Conservation (phyloP, 73 alveolate species). For the Paramecium sexaurelia region DNA sequence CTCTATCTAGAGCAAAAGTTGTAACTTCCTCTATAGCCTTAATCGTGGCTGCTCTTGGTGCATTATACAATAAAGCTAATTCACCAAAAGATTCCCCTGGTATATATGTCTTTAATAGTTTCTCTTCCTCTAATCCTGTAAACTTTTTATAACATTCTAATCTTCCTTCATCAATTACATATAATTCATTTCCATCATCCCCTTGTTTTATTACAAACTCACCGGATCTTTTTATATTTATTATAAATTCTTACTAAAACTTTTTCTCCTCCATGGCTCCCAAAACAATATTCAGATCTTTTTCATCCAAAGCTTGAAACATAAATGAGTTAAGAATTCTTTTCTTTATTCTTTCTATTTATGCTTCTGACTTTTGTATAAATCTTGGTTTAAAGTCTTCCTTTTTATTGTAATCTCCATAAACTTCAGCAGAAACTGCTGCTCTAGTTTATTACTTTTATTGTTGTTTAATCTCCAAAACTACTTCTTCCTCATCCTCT, state of each 20-base stretch:
- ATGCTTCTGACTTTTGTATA: conserved; percentile 68
- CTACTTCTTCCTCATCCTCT: conserved; percentile 66
- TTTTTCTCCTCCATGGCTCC: conserved; percentile 80
- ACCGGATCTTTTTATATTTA: conserved; percentile 59
- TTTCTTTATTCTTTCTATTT: conserved; percentile 65
- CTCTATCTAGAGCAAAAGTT: conserved; percentile 78
- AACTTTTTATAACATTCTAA: conserved; percentile 78
- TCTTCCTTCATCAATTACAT: conserved; percentile 87
- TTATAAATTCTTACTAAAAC: not conserved
- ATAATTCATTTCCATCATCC: conserved; percentile 92
- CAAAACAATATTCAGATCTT: conserved; percentile 72
- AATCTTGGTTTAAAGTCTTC: conserved; percentile 76
- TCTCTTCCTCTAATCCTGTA: conserved; percentile 8
- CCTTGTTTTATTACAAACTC: conserved; percentile 88
- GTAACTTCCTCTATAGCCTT: conserved; percentile 74
- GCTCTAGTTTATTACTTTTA: conserved; percentile 45
- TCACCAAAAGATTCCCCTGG: conserved; percentile 89
- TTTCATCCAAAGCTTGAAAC: conserved; percentile 74
- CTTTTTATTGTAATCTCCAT: conserved; percentile 76
- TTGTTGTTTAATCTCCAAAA: conserved; percentile 18
- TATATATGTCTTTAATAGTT: conserved; percentile 73
- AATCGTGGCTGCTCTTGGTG: conserved; percentile 89
- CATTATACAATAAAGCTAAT: conserved; percentile 79
- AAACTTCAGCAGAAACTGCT: conserved; percentile 85
- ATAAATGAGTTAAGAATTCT: conserved; percentile 72